Base-by-base conservation (phyloP, 345 rosid species). In the Adansonia digitata region DNA sequence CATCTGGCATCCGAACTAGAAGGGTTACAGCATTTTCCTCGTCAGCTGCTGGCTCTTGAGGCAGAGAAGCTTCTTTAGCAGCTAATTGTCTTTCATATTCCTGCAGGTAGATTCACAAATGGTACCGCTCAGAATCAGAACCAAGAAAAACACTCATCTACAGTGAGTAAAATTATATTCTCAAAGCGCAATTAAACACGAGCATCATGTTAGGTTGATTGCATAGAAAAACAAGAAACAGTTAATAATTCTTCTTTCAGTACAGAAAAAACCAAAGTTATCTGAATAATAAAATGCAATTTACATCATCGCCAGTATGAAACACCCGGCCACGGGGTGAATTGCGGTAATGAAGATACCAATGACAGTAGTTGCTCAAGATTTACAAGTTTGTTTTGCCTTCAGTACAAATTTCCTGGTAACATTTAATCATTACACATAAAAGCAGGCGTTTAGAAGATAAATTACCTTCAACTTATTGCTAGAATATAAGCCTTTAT, bases 1-100 rank as follows among this genome's bases (percentile, higher is more conserved):
- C 98, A 84, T 93, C 97, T 60, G 99, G 99, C 98, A 92, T 93
- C 60, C 91, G 82, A 67, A 93, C 97, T 71, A 92, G 82, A 74
- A 96, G 97, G 49, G 90, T 93, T 11, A 96, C 82, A 15, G 97
- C 97, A 79, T 89, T 89, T 76, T 93, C 97, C 79, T 96, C 92
- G 72, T 86, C 86, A 40, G 92, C 75, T 52, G 92, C 81, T 68
- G 99, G 99, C 75, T 93, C 97, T 78, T 75, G 85, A 69, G 98
- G 97, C 80, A 96, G 86, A 66, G 99, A 92, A 70, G 95, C 97
- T 86, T 92, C 97, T 85, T 96, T 96, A 43, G 88, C 91, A 2
- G 85, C 88, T 85, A 93, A 83, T 59, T 84, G 91, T 74, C 98
- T 89, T 79, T 92, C 95, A 74, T 82, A 82, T 83, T 96, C 99